Evolutionary conservation across 306 rosid species (phyloP).

Genomic region (Citrullus amarus): DNA sequence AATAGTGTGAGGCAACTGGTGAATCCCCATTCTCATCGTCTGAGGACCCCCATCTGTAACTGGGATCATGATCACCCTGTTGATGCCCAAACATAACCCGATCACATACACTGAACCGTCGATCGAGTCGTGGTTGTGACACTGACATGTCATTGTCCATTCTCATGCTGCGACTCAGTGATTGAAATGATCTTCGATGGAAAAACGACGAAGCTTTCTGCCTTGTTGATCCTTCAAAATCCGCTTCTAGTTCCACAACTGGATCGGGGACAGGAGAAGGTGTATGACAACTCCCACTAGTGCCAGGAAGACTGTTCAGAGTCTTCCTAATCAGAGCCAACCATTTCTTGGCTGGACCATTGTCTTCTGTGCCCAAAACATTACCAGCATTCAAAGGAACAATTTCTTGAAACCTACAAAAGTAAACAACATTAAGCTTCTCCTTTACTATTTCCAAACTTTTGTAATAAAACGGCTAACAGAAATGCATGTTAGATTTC

Average conservation of each 20-base stretch:
- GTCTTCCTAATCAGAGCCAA: conserved; percentile 77
- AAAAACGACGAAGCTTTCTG: conserved; percentile 73
- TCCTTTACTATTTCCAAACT: neutral
- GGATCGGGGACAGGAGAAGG: conserved; percentile 91
- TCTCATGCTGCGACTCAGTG: conserved; percentile 94
- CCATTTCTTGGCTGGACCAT: conserved; percentile 97
- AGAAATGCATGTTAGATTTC: neutral
- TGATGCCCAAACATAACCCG: conserved; percentile 61
- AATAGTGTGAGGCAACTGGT: conserved; percentile 40
- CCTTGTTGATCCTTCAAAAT: conserved; percentile 81
- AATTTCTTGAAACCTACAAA: conserved; percentile 89
- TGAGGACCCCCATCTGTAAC: conserved; percentile 67
- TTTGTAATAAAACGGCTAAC: neutral
- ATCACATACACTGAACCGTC: conserved; percentile 78
- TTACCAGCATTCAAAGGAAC: conserved; percentile 99
- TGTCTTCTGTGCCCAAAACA: conserved; percentile 97
- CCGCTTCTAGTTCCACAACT: conserved; percentile 68
- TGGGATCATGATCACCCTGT: conserved; percentile 63
- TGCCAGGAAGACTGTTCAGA: conserved; percentile 79
- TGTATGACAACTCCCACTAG: conserved; percentile 55
- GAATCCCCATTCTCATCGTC: conserved; percentile 88
- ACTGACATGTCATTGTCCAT: conserved; percentile 66
- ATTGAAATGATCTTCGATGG: conserved; percentile 85
- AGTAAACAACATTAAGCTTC: conserved; percentile 9
- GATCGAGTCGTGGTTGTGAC: conserved; percentile 63